Conservation (phyloP, 768 basidiomycete genomes). For the Solioccasus polychromus region DNA sequence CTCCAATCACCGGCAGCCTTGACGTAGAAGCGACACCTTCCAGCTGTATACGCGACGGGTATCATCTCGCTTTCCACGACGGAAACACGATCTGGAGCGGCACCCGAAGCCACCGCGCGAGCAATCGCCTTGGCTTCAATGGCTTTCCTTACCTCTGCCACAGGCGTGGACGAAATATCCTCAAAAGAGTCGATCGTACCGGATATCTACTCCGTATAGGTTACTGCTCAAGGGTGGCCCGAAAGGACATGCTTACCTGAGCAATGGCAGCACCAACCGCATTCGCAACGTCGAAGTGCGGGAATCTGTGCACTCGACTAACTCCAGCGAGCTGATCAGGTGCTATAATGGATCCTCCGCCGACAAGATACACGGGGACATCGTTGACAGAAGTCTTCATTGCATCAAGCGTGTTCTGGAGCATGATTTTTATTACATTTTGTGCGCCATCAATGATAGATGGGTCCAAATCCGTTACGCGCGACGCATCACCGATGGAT, state of each 20-base stretch:
- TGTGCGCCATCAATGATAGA: slow-evolving; percentile 35
- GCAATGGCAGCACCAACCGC: slow-evolving; percentile 56
- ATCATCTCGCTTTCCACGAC: slow-evolving; percentile 57
- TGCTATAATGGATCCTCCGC: slow-evolving; percentile 61
- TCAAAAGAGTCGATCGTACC: slow-evolving; percentile 46
- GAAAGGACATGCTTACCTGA: slow-evolving; percentile 23
- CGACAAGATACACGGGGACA: slow-evolving; percentile 59
- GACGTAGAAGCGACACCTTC: slow-evolving; percentile 47
- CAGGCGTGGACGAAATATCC: slow-evolving; percentile 34
- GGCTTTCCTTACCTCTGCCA: slow-evolving; percentile 30
- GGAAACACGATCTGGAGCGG: slow-evolving; percentile 39
- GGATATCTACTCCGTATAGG: slow-evolving; percentile 34
- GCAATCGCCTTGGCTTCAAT: slow-evolving; percentile 40
- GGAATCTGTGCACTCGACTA: slow-evolving; percentile 46
- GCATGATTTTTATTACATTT: slow-evolving; percentile 38
- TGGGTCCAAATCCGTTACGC: slow-evolving; percentile 20
- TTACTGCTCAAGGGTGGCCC: background rate
- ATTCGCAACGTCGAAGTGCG: slow-evolving; percentile 56
- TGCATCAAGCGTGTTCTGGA: slow-evolving; percentile 50
- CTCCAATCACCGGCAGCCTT: slow-evolving; percentile 56
- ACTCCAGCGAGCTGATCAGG: slow-evolving; percentile 52
- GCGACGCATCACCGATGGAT: slow-evolving; percentile 29
- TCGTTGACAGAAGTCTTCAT: slow-evolving; percentile 66
- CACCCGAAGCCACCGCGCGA: slow-evolving; percentile 45
- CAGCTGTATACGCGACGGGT: slow-evolving; percentile 38